phyloP scores from a whole-genome alignment of 2,329 filamentous ascomycete genomes.

The Hansfordia pulvinata region DNA sequence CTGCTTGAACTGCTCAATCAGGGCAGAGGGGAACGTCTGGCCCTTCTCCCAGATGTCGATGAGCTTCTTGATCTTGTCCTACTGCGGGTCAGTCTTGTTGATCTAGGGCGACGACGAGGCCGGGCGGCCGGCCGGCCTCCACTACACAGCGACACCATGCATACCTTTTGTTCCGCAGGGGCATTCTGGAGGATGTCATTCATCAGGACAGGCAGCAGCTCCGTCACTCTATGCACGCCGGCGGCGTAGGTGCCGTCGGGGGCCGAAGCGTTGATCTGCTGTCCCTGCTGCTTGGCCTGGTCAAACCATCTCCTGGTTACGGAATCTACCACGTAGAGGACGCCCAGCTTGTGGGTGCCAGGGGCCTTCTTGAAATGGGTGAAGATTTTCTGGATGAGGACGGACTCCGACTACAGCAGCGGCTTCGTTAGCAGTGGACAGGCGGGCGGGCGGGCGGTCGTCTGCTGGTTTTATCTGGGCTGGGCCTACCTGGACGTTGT shows the following conservation, averaged over 20 bases:
- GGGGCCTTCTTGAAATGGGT: constrained; percentile 95
- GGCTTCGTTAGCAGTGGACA: constrained; percentile 6
- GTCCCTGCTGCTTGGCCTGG: constrained; percentile 75
- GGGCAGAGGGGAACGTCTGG: constrained; percentile 69
- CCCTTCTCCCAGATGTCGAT: constrained; percentile 97
- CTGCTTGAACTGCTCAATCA: constrained; percentile 73
- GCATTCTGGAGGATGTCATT: constrained; percentile 84
- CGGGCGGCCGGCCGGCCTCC: constrained; percentile 14
- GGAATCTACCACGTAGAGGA: constrained; percentile 99
- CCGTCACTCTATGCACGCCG: constrained; percentile 91
- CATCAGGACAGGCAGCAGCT: constrained; percentile 87
- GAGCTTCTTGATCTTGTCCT: constrained; percentile 93
- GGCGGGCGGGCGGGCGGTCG: constrained; percentile 1
- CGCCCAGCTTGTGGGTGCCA: constrained; percentile 91
- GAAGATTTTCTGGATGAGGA: constrained; percentile 91
- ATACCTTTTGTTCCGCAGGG: constrained; percentile 94
- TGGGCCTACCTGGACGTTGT: constrained; percentile 71
- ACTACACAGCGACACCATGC: too few species aligned
- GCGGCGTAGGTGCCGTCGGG: constrained; percentile 88
- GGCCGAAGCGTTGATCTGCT: constrained; percentile 67
- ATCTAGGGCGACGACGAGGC: constrained; percentile 17
- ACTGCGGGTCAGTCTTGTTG: constrained; percentile 13
- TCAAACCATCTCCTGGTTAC: constrained; percentile 98
- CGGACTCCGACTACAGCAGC: constrained; percentile 66
- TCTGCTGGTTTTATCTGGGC: too few species aligned